Evolutionary conservation across 441 rosid genomes (phyloP), one percentile per base, ranked within the genome.

Genomic region (Gossypium trilobum): DNA sequence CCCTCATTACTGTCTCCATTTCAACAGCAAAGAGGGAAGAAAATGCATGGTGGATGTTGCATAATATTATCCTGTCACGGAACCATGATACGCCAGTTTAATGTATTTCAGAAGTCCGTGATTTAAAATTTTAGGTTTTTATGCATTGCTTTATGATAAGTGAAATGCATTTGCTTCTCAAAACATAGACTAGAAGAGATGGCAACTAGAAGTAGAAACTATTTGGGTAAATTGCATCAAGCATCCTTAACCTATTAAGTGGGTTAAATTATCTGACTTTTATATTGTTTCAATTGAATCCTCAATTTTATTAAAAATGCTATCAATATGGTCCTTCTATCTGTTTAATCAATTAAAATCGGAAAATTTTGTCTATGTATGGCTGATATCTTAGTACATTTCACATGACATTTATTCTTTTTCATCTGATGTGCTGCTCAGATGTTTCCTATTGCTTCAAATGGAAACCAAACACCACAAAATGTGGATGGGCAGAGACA

Each of bases 401-500:
- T 14, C 57, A n/a, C 23, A 22, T 44, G 16, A 59, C 48, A 22
- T 67, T 70, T 55, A 97, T 64, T 42, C 72, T n/a, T 9, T 66
- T 73, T 42, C 74, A 61, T 76, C 80, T 79, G 69, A 69, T 84
- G 76, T 73, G 54, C 75, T 79, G 4, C 23, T 73, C 86, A 94
- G 97, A 92, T 92, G 97, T 91, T 95, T 80, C 78, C 89, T 55
- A 57, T 66, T 58, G 65, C 74, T 76, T 75, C 81, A 60, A 87
- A 79, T 73, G 97, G 90, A 73, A 86, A 81, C 81, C 95, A 82
- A 85, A 70, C 82, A 73, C 96, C 82, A 73, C 88, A 85, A 78
- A 87, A 73, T 82, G 70, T 83, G 58, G 98, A 95, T 73, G 81
- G 85, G 51, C 89, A 89, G 84, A 89, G 89, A 80, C 97, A 92